phyloP scores from a whole-genome alignment of 345 rosid genomes.

The Populus ilicifolia region DNA sequence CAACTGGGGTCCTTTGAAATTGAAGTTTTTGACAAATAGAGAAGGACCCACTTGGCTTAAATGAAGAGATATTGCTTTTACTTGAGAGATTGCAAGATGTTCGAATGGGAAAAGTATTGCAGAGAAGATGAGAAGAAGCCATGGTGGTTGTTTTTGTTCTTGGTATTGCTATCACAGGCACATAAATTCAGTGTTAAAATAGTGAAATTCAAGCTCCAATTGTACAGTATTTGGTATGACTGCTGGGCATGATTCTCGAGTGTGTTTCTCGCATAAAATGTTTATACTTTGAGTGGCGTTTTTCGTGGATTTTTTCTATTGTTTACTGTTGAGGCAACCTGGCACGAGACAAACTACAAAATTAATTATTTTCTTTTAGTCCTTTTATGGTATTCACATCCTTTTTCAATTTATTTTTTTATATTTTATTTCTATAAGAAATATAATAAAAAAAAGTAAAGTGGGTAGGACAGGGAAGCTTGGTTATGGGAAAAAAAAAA shows the following conservation, averaged over 20 bases:
- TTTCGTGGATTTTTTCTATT: not conserved
- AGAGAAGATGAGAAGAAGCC: constrained; percentile 49
- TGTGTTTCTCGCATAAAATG: not conserved
- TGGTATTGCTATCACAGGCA: not conserved
- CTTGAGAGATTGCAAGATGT: constrained; percentile 29
- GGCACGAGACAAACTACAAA: no score
- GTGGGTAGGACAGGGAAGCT: not conserved
- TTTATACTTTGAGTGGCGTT: not conserved
- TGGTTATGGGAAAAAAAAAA: no score
- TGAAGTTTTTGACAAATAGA: constrained; percentile 28
- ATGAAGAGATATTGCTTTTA: constrained; percentile 24
- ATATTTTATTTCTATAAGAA: no score
- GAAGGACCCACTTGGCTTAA: constrained; percentile 20
- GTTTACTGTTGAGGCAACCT: not conserved
- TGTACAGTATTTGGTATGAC: not conserved
- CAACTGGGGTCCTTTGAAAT: constrained; percentile 28
- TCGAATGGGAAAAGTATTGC: constrained; percentile 31
- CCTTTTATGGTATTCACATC: no score
- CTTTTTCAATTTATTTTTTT: no score
- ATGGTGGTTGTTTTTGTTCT: constrained; percentile 14
- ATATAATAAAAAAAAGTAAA: no score
- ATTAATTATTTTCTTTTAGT: no score
- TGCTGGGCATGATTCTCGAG: not conserved
- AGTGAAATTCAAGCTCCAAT: not conserved
- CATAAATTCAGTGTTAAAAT: not conserved